Percentiles rank a stretch among this genome's conserved stretches.
phyloP scores from a whole-genome alignment of 202 grass and related monocot genomes.

The Saccharum hybrid region DNA sequence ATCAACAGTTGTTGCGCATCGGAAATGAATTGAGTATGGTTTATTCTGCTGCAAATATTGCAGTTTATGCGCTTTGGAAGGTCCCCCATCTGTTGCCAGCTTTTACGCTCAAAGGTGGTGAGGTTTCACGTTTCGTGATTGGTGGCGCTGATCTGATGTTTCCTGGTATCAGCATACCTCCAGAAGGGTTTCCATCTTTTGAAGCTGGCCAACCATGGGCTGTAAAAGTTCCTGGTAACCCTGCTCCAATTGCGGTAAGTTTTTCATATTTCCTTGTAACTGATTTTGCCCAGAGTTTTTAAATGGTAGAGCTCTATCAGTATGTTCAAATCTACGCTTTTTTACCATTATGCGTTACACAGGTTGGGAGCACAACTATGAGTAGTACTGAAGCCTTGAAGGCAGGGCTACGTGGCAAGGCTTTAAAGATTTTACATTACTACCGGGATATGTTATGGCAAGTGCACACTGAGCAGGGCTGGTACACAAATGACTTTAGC shows the following conservation, averaged over 20 bases:
- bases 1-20: conserved; percentile 2
- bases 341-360: conserved; percentile 21
- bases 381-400: conserved; percentile 71
- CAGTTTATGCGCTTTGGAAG: conserved; percentile 97
- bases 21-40: conserved; percentile 29
- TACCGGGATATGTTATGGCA: conserved; percentile 89
- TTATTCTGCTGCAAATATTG: conserved; percentile 44
- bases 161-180: conserved; percentile 79
- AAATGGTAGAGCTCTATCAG: conserved; percentile 25
- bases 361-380: conserved; percentile 90
- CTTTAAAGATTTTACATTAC: conserved; percentile 79
- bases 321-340: conserved; percentile 18
- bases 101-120: conserved; percentile 93
- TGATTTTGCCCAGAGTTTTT: background rate
- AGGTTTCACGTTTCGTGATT: conserved; percentile 80
- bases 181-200: conserved; percentile 86
- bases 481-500: conserved; percentile 13
- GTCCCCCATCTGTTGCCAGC: conserved; percentile 79
- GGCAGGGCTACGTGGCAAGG: conserved; percentile 87
- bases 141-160: conserved; percentile 98
- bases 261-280: conserved; percentile 19
- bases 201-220: conserved; percentile 87
- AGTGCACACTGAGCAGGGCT: conserved; percentile 47
- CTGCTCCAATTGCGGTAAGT: conserved; percentile 92
- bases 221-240: conserved; percentile 89